Evolutionary conservation across 345 rosid species (phyloP).

Genomic region (Camelina hispida): DNA sequence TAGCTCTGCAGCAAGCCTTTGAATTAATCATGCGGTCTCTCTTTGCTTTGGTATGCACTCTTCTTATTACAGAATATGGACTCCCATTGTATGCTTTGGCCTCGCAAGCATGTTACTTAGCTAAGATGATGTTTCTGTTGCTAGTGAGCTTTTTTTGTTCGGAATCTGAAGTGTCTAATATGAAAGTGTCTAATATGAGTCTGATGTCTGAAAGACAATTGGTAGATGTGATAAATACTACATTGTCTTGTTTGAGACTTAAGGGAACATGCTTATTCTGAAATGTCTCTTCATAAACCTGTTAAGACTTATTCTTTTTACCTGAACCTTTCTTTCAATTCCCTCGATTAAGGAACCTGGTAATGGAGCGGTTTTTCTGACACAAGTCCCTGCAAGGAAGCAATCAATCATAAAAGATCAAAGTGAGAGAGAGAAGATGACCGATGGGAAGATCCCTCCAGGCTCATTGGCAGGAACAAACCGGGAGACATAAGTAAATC

Average conservation of each 20-base stretch:
- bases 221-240: not conserved
- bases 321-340: conserved; percentile 28
- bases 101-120: conserved; percentile 1
- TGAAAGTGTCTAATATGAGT: not conserved
- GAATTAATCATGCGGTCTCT: too few relatives aligned
- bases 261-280: conserved; percentile 3
- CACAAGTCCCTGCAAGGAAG: conserved; percentile 56
- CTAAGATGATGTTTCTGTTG: conserved; percentile 12
- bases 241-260: conserved; percentile 1
- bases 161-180: not conserved
- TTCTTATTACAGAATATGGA: not conserved
- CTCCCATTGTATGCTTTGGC: not conserved
- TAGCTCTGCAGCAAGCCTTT: too few relatives aligned
- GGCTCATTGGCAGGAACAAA: conserved; percentile 55
- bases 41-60: too few relatives aligned
- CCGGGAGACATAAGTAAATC: conserved; percentile 44
- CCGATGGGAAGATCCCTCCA: conserved; percentile 92
- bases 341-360: conserved; percentile 50
- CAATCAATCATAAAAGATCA: conserved; percentile 54
- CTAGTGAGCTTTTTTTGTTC: conserved; percentile 3
- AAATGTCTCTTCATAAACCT: not conserved
- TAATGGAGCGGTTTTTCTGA: conserved; percentile 63
- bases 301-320: conserved; percentile 15
- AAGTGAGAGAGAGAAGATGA: conserved; percentile 49
- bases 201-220: not conserved